Percentiles rank a stretch among this genome's conserved stretches.
Evolutionary conservation across 140 eudicot species (phyloP).

Genomic region (Oenanthe javanica): DNA sequence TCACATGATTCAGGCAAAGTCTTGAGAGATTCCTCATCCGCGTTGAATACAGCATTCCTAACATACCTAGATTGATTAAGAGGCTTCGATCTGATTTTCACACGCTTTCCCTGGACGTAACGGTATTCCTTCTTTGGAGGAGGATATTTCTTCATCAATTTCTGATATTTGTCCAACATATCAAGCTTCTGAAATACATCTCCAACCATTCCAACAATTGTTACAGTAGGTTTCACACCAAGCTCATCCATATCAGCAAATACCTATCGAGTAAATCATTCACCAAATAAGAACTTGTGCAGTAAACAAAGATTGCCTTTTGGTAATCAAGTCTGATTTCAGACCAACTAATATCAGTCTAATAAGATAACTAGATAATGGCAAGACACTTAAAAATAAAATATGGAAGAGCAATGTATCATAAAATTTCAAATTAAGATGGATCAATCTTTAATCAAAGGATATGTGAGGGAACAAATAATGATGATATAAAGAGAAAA

Average conservation of each 20-base stretch:
- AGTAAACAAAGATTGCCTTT: background rate
- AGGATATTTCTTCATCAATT: conserved; percentile 68
- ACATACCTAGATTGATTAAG: conserved; percentile 21
- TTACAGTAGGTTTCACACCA: conserved; percentile 59
- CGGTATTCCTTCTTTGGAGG: conserved; percentile 87
- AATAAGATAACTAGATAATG: background rate
- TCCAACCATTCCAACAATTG: conserved; percentile 68
- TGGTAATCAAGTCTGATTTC: background rate
- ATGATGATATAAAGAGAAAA: background rate
- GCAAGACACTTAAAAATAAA: background rate
- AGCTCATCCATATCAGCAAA: conserved; percentile 99
- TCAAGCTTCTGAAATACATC: conserved; percentile 64
- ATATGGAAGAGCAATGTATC: background rate
- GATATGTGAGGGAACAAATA: background rate
- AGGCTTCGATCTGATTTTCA: conserved; percentile 49
- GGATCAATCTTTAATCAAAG: background rate
- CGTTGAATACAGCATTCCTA: conserved; percentile 11
- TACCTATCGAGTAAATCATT: conserved; percentile 26
- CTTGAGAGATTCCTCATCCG: conserved; percentile 15
- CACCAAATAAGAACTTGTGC: background rate
- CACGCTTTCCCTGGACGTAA: conserved; percentile 73
- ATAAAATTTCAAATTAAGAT: background rate
- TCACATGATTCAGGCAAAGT: conserved; percentile 14
- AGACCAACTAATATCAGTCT: background rate
- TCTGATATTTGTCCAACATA: conserved; percentile 75